Percentiles rank a stretch among this genome's conserved stretches.
phyloP scores from a whole-genome alignment of 2,329 filamentous ascomycete species.

The Alternaria gansuensis region DNA sequence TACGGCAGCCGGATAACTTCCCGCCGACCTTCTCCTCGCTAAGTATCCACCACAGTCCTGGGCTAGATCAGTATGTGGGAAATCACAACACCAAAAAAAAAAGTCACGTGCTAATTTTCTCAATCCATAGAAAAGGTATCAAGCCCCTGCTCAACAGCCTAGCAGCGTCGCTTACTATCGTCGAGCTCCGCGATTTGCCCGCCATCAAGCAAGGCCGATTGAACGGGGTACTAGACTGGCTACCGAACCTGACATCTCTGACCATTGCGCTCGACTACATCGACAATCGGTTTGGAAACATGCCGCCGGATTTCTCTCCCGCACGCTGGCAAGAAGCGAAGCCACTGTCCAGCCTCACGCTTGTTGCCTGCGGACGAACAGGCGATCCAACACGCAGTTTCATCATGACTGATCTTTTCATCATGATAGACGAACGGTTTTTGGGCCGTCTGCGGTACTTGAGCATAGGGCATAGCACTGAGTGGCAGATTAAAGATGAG shows the following conservation, averaged over 20 bases:
- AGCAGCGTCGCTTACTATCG: constrained; percentile 43
- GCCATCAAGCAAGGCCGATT: constrained; percentile 51
- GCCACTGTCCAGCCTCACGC: constrained; percentile 51
- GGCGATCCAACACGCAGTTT: constrained; percentile 51
- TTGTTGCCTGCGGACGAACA: constrained; percentile 52
- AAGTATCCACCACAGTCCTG: constrained; percentile 56
- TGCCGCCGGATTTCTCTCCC: constrained; percentile 28
- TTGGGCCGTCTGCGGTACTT: constrained; percentile 54
- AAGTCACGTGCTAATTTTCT: constrained; percentile 1
- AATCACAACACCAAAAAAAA: neutral
- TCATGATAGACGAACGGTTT: constrained; percentile 53
- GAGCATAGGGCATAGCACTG: constrained; percentile 50
- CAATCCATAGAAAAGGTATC: constrained; percentile 37
- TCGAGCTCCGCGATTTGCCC: constrained; percentile 55
- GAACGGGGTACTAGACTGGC: constrained; percentile 54
- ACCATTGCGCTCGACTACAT: constrained; percentile 60
- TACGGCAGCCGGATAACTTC: constrained; percentile 40
- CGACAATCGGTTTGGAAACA: constrained; percentile 51
- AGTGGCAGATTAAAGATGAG: constrained; percentile 51
- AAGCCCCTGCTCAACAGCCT: constrained; percentile 50
- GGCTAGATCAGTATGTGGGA: constrained; percentile 41
- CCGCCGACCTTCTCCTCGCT: constrained; percentile 42
- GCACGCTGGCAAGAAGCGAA: constrained; percentile 35
- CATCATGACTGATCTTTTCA: constrained; percentile 54
- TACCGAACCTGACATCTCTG: constrained; percentile 53